Evolutionary conservation across 1,139 yeast species (phyloP).

Genomic region (Candida pseudoviswanathii): DNA sequence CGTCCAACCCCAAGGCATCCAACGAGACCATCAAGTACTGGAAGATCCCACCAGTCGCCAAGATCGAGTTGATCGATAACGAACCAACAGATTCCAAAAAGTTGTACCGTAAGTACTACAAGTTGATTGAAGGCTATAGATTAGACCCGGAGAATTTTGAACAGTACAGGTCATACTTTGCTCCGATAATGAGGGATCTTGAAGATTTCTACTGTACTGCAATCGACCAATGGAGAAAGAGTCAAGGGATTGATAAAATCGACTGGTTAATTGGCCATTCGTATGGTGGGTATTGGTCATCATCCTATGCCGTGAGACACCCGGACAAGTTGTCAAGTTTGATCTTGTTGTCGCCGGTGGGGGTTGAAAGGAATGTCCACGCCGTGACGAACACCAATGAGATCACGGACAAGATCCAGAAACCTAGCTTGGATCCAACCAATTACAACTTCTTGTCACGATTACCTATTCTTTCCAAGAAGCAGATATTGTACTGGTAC

Average conservation of each 20-base stretch:
- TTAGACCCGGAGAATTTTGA: slow-evolving; percentile 29
- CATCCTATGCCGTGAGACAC: slow-evolving; percentile 37
- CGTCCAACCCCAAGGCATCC: slow-evolving; percentile 59
- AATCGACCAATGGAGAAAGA: slow-evolving; percentile 42
- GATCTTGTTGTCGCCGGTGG: slow-evolving; percentile 85
- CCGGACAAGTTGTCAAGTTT: slow-evolving; percentile 67
- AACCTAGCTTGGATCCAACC: slow-evolving; percentile 43
- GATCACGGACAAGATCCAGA: slow-evolving; percentile 17
- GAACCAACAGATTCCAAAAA: slow-evolving; percentile 31
- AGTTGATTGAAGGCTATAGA: slow-evolving; percentile 38
- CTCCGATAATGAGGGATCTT: slow-evolving; percentile 42
- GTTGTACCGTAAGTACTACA: slow-evolving; percentile 45
- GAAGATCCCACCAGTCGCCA: slow-evolving; percentile 30
- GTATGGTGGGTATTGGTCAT: slow-evolving; percentile 51
- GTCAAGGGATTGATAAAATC: slow-evolving; percentile 32
- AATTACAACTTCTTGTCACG: slow-evolving; percentile 44
- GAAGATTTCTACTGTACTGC: slow-evolving; percentile 41
- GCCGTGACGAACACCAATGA: slow-evolving; percentile 50
- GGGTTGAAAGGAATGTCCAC: slow-evolving; percentile 74
- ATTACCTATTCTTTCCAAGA: slow-evolving; percentile 40
- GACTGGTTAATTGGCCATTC: slow-evolving; percentile 49
- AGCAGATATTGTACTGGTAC: slow-evolving; percentile 42
- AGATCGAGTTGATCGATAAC: slow-evolving; percentile 32
- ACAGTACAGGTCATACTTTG: slow-evolving; percentile 38
- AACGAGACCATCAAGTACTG: slow-evolving; percentile 19